These are phyloP conservation scores for Nyssa sinensis DNA, from an alignment of 148 eudicot species.

Conservation along the genomic window DNA sequence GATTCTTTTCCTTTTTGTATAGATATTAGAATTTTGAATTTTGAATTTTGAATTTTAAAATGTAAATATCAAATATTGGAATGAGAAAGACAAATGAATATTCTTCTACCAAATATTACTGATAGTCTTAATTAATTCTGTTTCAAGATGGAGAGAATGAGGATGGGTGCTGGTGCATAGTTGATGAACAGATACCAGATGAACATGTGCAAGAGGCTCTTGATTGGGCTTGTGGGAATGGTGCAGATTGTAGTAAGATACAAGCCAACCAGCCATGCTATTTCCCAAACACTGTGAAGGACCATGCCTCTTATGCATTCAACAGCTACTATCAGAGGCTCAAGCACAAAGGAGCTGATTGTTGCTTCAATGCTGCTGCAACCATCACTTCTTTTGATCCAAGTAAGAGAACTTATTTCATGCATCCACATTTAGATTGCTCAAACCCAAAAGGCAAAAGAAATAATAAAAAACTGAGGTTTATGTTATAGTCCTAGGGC, in stretches of 20 bases:
- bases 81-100: too few relatives aligned
- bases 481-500: too few relatives aligned
- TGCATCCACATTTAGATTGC: too few relatives aligned
- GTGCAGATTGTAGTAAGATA: slow-evolving; percentile 63
- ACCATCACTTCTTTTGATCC: slow-evolving; percentile 59
- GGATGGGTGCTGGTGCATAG: slow-evolving; percentile 89
- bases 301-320: slow-evolving; percentile 82
- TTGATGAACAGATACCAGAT: slow-evolving; percentile 57
- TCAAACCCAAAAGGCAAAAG: neutral
- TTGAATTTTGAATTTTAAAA: too few relatives aligned
- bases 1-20: too few relatives aligned
- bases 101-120: too few relatives aligned
- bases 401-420: slow-evolving; percentile 38
- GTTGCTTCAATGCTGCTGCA: slow-evolving; percentile 76
- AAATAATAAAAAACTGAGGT: too few relatives aligned
- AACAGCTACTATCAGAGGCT: slow-evolving; percentile 75
- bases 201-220: slow-evolving; percentile 48
- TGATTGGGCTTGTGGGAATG: slow-evolving; percentile 73
- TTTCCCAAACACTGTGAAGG: slow-evolving; percentile 57
- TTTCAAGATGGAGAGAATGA: slow-evolving; percentile 60
- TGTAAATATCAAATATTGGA: too few relatives aligned
- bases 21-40: too few relatives aligned
- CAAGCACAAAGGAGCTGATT: slow-evolving; percentile 62
- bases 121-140: too few relatives aligned
- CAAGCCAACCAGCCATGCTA: slow-evolving; percentile 50